Base-by-base conservation (phyloP, 192 early-diverging fungal genomes). In the Coemansia sp. region DNA sequence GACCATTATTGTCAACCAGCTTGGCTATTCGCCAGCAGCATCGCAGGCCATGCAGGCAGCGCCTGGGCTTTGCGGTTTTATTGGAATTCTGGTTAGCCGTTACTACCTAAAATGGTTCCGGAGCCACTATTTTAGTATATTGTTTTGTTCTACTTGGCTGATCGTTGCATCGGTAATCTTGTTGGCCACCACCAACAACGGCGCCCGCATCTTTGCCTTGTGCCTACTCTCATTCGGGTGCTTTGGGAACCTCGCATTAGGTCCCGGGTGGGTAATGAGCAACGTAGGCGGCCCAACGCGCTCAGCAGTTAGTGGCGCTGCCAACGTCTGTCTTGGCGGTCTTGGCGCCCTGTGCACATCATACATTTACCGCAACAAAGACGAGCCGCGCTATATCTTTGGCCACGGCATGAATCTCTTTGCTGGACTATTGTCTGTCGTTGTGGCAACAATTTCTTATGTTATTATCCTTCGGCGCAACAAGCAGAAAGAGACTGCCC, bases 361-460 rank as follows among this genome's bases (percentile, higher is more conserved):
- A 40, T 77, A 67, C 31, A 71, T 70, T 12, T 77, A 77, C 58
- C 64, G 64, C 32, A 70, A 77, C 64, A 58, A 67, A 68, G 74
- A 77, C 29, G 60, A 59, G n/a, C 74, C 74, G 9, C 53, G 43
- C 38, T 77, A 77, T 44, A 45, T 71, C 42, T 62, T 71, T 56
- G 74, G 74, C 46, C 74, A 77, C 30, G 69, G 74, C n/a, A 71
- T 77, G 62, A 77, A 77, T n/a, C 47, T 77, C 47, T 75, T 75
- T 61, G 74, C 74, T 7, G 69, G 64, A 2, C 62, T 71, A 16
- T 30, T 77, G 19, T 49, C 55, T 19, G 49, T 77, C 0, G 1
- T 71, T 6, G 66, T 64, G 24, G 64, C 68, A 12, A 64, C 74
- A 3, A 23, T 32, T 18, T 59, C 73, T 19, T 58, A 65, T 27